Base-by-base conservation (phyloP, 2,329 filamentous ascomycete genomes). In the Ophiocordyceps sinensis region DNA sequence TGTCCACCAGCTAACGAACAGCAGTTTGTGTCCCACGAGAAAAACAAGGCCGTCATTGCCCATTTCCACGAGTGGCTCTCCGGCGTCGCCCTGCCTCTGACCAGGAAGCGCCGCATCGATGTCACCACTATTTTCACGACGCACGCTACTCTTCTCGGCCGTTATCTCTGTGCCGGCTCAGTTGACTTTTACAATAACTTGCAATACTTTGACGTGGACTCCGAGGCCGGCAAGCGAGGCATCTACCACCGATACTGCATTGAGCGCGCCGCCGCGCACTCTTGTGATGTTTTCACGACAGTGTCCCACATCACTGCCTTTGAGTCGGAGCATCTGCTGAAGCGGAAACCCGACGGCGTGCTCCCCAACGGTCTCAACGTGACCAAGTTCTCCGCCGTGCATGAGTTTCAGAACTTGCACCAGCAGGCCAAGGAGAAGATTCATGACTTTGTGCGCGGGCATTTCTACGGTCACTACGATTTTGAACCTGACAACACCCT, bases 151-250 rank as follows among this genome's bases (percentile, higher is more conserved):
- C 75, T 98, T 11, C 77, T 98, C 38, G 91, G 91, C 47, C 82
- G 91, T 54, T 96, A 98, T 58, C 83, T 96, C 38, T 96, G 91
- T 59, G 91, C 91, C 40, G 91, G 91, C 41, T 95, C 88, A 0
- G 91, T 96, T 47, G 91, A 98, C 60, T 96, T 98, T 60, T 98
- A 98, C 74, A 98, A 96, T 70, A 95, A 96, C 61, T 74, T 98
- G 41, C 89, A 96, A 62, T 83, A 79, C 66, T 96, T 98, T 57
- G 89, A 98, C 57, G 87, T 94, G 28, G 91, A 98, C 59, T 79
- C 86, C 6, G 91, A 98, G 64, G 91, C 91, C 15, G 91, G 91
- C 46, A 96, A 95, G 71, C 85, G 91, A 54, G 91, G 91, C 44
- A 96, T 98, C 60, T 98, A 96, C 68, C 91, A 98, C 67, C 73